phyloP scores from a whole-genome alignment of 2,329 filamentous ascomycete genomes.

The Beauveria medogensis region DNA sequence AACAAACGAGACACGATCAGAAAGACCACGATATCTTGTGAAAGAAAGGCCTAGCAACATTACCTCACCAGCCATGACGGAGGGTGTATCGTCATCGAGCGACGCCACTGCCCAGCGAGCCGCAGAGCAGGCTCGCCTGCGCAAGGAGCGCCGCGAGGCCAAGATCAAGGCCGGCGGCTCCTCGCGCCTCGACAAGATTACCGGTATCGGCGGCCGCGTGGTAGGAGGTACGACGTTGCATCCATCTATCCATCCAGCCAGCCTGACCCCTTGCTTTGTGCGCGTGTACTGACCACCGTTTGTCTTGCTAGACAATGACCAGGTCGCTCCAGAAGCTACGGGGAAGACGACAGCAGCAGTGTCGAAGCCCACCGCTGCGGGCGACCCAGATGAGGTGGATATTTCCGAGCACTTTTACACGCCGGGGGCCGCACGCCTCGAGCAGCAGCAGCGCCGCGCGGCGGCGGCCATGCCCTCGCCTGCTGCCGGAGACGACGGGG shows the following conservation, averaged over 20 bases:
- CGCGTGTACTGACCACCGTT: background rate
- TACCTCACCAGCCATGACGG: constrained; percentile 27
- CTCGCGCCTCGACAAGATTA: constrained; percentile 66
- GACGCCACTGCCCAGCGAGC: constrained; percentile 45
- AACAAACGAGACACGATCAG: background rate
- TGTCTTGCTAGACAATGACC: constrained; percentile 13
- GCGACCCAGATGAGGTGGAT: constrained; percentile 68
- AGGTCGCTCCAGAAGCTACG: constrained; percentile 26
- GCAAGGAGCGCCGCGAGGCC: constrained; percentile 71
- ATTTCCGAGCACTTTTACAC: constrained; percentile 68
- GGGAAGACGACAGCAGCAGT: constrained; percentile 19
- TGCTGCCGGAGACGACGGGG: constrained; percentile 12
- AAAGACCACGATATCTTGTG: too few relatives aligned
- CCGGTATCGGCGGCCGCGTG: constrained; percentile 49
- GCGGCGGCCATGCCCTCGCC: constrained; percentile 20
- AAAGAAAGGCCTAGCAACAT: background rate
- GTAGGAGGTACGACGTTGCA: constrained; percentile 22
- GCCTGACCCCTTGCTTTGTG: background rate
- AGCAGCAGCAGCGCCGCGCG: background rate
- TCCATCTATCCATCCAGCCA: background rate
- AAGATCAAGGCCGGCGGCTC: constrained; percentile 68
- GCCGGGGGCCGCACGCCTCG: constrained; percentile 32
- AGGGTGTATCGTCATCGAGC: constrained; percentile 25
- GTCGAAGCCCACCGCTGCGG: constrained; percentile 30
- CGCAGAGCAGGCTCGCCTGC: constrained; percentile 60